Conservation (phyloP, 345 rosid species). For the Trapa incisa region DNA sequence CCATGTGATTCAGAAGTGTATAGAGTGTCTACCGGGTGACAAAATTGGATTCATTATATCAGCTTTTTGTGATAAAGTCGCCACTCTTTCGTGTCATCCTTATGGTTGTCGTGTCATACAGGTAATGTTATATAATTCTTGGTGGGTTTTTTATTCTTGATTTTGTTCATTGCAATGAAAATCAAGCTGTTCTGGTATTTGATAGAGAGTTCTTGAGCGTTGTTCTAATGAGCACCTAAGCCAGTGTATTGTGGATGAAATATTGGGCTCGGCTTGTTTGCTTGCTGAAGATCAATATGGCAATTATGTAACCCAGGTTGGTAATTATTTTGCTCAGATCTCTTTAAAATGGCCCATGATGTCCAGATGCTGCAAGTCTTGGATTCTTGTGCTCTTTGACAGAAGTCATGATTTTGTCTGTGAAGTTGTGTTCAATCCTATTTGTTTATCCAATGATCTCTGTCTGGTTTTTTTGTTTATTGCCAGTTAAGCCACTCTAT, state of each 20-base stretch:
- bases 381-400: neutral
- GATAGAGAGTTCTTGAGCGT: slow-evolving; percentile 87
- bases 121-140: slow-evolving; percentile 23
- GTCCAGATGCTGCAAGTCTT: neutral
- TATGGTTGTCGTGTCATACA: slow-evolving; percentile 98
- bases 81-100: slow-evolving; percentile 79
- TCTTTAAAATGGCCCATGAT: neutral
- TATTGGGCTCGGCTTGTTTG: slow-evolving; percentile 56
- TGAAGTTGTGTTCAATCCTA: neutral
- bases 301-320: slow-evolving; percentile 94
- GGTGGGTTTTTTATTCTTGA: neutral
- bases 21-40: slow-evolving; percentile 63
- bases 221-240: slow-evolving; percentile 66
- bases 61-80: slow-evolving; percentile 80
- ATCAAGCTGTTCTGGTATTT: slow-evolving; percentile 14
- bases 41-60: slow-evolving; percentile 73
- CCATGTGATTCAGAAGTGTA: slow-evolving; percentile 94
- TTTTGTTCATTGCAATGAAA: neutral
- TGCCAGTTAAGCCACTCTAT: neutral
- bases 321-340: slow-evolving; percentile 3
- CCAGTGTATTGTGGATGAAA: slow-evolving; percentile 77
- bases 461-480: neutral
- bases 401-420: neutral
- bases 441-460: neutral
- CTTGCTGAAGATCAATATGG: slow-evolving; percentile 99